Percentiles rank a stretch among this genome's conserved stretches.
Evolutionary conservation across 75 land plant species (phyloP).

Genomic region (Chamaecyparis obtusa): DNA sequence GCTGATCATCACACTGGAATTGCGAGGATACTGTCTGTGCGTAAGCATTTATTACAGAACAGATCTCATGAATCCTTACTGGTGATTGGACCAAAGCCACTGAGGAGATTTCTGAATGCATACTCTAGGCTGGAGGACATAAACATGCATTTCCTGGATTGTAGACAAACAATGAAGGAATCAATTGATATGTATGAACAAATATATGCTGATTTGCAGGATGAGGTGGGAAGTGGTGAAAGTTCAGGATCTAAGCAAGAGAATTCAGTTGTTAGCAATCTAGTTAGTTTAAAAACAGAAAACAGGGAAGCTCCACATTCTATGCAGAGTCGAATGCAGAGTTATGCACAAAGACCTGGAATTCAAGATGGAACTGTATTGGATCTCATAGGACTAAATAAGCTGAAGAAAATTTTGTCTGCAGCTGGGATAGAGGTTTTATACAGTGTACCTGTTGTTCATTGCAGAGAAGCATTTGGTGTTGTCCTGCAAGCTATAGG

Average conservation of each 20-base stretch:
- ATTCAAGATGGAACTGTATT: constrained; percentile 31
- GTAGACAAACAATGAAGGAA: constrained; percentile 67
- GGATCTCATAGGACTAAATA: constrained; percentile 45
- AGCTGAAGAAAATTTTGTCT: constrained; percentile 43
- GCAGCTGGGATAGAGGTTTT: constrained; percentile 71
- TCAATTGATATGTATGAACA: constrained; percentile 30
- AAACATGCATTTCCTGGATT: constrained; percentile 84
- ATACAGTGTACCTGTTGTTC: constrained; percentile 82
- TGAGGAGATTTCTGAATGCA: constrained; percentile 77
- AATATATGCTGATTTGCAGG: constrained; percentile 8
- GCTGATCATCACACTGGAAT: constrained; percentile 99
- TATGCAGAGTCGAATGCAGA: constrained; percentile 53
- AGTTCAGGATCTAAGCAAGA: constrained; percentile 12
- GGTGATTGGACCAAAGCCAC: constrained; percentile 86
- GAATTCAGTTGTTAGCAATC: constrained; percentile 21
- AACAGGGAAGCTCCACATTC: constrained; percentile 6
- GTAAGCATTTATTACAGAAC: constrained; percentile 53
- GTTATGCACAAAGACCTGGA: constrained; percentile 58
- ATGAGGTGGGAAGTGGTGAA: constrained; percentile 9
- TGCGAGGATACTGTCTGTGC: constrained; percentile 77
- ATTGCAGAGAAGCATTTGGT: constrained; percentile 94
- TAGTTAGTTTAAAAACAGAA: constrained; percentile 4
- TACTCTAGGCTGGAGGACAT: constrained; percentile 86
- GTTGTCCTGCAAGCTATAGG: constrained; percentile 66
- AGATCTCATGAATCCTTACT: constrained; percentile 65